Evolutionary conservation across 2,329 filamentous ascomycete genomes (phyloP), one percentile per base, ranked within the genome.

Genomic region (Alternaria gaisen): DNA sequence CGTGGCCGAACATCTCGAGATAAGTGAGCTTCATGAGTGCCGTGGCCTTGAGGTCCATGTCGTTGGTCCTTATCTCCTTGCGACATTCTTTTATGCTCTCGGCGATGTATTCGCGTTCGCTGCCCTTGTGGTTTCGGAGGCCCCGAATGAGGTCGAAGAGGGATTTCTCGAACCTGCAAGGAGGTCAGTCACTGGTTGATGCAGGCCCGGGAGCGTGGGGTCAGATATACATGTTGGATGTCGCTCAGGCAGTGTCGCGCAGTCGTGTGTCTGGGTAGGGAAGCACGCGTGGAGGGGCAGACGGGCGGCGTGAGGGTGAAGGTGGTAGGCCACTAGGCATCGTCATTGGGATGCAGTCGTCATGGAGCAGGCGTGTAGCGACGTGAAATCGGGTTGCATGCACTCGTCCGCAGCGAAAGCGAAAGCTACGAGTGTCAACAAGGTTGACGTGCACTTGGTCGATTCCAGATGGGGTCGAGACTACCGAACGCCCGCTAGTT

Each of bases 81-180:
- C 94, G 92, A 80, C 95, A 99, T 91, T 99, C 95, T 83, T 93
- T 94, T 76, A 98, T 83, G 75, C 90, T 93, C 79, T 92, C 90
- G 77, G 97, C 91, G 61, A 99, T 96, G 80, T 98, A 99, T 77
- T 96, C 93, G 79, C 91, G 91, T 82, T 99, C 95, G 76, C 90
- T 91, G 72, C 94, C 94, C 80, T 97, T 97, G 83, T 98, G 94
- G 78, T 94, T 95, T 69, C 95, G 90, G 76, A 99, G 84, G 73
- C 95, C 95, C 81, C 94, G 88, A 74, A 99, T 99, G 84, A 99
- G 94, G 88, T 98, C 94, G 81, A 97, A 97, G 20, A 99, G 88
- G 42, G 95, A 97, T 82, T 99, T 99, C 81, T 99, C 95, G 83
- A 99, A 99, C 95, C 94, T 98, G 66, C 22, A 32, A 18, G 36